Base-by-base conservation (phyloP, 2,329 filamentous ascomycete genomes). In the Pyrenophora tritici-repentis region DNA sequence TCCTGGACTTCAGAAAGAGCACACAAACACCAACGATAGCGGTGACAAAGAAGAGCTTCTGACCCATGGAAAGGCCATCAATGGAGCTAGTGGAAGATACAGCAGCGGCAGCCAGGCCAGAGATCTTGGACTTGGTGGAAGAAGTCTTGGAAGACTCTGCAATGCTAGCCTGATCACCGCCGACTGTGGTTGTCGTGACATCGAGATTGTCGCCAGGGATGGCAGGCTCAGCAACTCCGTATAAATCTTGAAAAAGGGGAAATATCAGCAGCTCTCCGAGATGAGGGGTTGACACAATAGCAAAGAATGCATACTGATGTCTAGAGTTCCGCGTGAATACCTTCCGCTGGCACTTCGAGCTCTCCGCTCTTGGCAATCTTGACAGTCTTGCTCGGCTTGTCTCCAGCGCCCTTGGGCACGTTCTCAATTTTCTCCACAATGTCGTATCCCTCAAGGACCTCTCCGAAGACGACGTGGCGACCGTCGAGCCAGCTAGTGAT, bases 321-420 rank as follows among this genome's bases (percentile, higher is more conserved):
- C 83, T 88, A 94, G 77, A 94, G 88, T 79, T 94, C 90, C 79
- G 87, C 84, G 79, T 91, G 88, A 81, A 91, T 93, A 94, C 90
- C 90, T 94, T 94, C 90, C 81, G 85, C 81, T 74, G 89, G 88
- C 62, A 92, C 87, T 75, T 87, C 83, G 66, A 94, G 80, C 82
- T 93, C 89, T 76, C 90, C 90, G 77, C 88, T 90, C 83, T 91
- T 90, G 73, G 75, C 82, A 70, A 95, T 91, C 81, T 86, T 92
- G 77, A 94, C 81, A 16, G 80, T 72, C 77, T 86, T 77, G 56
- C 73, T 72, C 22, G 90, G 90, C 78, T 85, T 88, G 79, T 92
- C 88, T 63, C 83, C 83, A 37, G 79, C 65, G 58, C 73, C 76
- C 73, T 88, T 93, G 70, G 83, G 75, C 62, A 81, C 80, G 66